Evolutionary conservation across 1,139 yeast species (phyloP), one percentile per base, ranked within the genome.

Genomic region (Scheffersomyces insectosa): DNA sequence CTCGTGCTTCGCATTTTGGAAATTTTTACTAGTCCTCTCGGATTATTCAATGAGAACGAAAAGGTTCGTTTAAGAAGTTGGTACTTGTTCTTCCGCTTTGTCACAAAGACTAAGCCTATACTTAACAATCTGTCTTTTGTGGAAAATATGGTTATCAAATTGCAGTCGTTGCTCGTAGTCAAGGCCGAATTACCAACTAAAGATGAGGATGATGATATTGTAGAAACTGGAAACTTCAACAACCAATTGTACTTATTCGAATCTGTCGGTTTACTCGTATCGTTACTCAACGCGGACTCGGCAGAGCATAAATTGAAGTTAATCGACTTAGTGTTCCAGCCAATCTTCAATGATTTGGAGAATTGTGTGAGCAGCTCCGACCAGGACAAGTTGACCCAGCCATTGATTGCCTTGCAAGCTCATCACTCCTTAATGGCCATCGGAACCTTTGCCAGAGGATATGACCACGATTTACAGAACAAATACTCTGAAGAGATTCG

Each of bases 381-480:
- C 12, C 77, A 80, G 11, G 61, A 68, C 28, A 57, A 63, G 13
- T 66, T 67, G 36, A 59, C 70, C 14, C 75, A 74, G 44, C 68
- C 70, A 14, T 72, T 75, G 38, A 59, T 77, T 31, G 75, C 85
- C 3, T 65, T 88, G 38, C 95, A 89, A 60, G 84, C 90, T 2
- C 97, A 93, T 62, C 97, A 93, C 61, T 78, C 85, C 34, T 68
- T 95, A 39, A 81, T 88, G 82, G 93, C 97, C 0, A 80, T 93
- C 42, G 97, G 97, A 31, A 88, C 97, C 0, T 77, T 91, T 56
- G 87, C 91, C 2, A 79, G 93, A 57, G 98, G 98, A 1, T 83
- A 87, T 54, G 85, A 82, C 50, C 75, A 74, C 38, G 74, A 69
- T 38, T 52, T 52, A 27, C 58, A 59, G 30, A 59, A 56, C 29